These are phyloP conservation scores for Coemansia sp. DNA, from an alignment of 192 early-diverging fungal species.

Conservation along the genomic window DNA sequence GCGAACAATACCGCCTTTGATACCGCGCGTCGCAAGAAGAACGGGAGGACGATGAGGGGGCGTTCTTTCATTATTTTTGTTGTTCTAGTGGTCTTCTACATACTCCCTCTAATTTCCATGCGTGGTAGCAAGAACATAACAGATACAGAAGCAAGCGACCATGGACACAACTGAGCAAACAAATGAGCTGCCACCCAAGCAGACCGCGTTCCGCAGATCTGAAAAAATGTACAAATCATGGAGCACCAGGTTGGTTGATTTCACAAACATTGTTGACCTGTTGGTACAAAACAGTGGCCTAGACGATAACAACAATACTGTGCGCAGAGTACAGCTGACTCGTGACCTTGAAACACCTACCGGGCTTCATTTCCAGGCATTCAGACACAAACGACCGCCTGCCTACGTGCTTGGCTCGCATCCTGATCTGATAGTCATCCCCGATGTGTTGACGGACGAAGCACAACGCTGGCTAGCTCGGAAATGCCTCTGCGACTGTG, in stretches of 20 bases:
- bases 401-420: constrained; percentile 44
- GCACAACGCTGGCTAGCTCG: constrained; percentile 71
- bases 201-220: constrained; percentile 69
- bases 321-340: constrained; percentile 27
- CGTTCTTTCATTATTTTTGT: not conserved
- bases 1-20: not conserved
- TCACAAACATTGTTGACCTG: constrained; percentile 61
- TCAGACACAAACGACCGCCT: constrained; percentile 25
- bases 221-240: constrained; percentile 65
- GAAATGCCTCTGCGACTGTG: constrained; percentile 74
- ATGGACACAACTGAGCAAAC: constrained; percentile 4
- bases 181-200: constrained; percentile 22
- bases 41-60: not conserved
- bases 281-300: not conserved
- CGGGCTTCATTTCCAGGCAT: constrained; percentile 21
- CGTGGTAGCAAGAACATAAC: not conserved
- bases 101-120: not conserved
- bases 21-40: not conserved
- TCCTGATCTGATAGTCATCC: constrained; percentile 79
- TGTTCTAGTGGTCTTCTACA: not conserved
- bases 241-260: constrained; percentile 52
- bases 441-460: constrained; percentile 67
- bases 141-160: not conserved
- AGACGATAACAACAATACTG: constrained; percentile 1
- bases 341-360: constrained; percentile 28